A percentile compares a stretch with the other conserved stretches of the same genome.
Conservation (phyloP, 2,329 filamentous ascomycete species). For the Periglandula ipomoeae region DNA sequence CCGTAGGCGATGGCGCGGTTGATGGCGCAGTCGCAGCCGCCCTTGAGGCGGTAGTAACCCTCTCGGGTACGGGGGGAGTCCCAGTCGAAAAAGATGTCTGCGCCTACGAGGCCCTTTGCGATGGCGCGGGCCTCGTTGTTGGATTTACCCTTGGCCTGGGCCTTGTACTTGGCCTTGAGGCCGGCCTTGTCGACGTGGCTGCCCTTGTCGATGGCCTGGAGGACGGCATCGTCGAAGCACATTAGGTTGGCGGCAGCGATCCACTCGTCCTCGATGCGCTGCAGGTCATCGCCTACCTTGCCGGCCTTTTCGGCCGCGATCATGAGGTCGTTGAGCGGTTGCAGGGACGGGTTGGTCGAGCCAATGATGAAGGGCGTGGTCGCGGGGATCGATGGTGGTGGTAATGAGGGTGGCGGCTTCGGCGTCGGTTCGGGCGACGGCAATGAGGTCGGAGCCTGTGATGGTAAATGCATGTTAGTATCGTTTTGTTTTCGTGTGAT, state of each 20-base stretch:
- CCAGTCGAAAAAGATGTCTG: constrained; percentile 90
- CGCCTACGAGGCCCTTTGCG: constrained; percentile 66
- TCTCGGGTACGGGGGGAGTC: constrained; percentile 86
- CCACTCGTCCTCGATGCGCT: constrained; percentile 91
- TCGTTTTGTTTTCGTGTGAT: not conserved
- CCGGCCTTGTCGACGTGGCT: constrained; percentile 57
- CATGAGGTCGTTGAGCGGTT: constrained; percentile 88
- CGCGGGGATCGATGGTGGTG: constrained; percentile 88
- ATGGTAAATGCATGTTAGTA: not conserved
- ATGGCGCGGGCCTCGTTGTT: constrained; percentile 73
- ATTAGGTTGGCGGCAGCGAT: constrained; percentile 66
- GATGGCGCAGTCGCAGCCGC: constrained; percentile 83
- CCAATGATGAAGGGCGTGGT: constrained; percentile 92
- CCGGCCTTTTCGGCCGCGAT: constrained; percentile 71
- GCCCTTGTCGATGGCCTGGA: constrained; percentile 67
- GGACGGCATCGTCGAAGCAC: constrained; percentile 85
- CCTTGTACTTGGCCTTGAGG: constrained; percentile 57
- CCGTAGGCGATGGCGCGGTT: constrained; percentile 88
- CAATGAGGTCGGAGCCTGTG: constrained; percentile 72
- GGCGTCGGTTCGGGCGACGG: constrained; percentile 90
- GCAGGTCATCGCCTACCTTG: constrained; percentile 71
- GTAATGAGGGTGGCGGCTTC: constrained; percentile 97
- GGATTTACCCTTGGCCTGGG: constrained; percentile 69
- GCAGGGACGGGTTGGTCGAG: constrained; percentile 72
- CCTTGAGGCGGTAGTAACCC: constrained; percentile 88